phyloP scores from a whole-genome alignment of 768 basidiomycete species.

The Ephemerocybe angulata region DNA sequence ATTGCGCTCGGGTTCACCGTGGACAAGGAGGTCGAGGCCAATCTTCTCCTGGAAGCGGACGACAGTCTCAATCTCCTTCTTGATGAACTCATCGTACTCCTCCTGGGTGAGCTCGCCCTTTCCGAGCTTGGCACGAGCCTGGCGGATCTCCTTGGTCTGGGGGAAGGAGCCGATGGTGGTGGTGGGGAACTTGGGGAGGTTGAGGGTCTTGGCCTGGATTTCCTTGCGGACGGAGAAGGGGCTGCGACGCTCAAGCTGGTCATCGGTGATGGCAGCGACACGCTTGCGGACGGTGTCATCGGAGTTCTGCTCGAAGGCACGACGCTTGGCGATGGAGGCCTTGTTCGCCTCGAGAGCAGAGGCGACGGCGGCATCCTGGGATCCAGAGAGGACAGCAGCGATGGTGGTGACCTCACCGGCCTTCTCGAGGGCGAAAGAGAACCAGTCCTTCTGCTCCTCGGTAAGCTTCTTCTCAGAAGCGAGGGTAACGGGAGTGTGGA shows the following conservation, averaged over 20 bases:
- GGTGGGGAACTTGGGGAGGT: constrained; percentile 95
- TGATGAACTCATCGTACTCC: constrained; percentile 96
- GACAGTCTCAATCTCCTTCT: constrained; percentile 91
- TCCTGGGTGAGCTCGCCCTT: constrained; percentile 85
- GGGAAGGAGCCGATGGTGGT: constrained; percentile 99
- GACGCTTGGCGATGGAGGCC: constrained; percentile 86
- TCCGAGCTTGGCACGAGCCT: constrained; percentile 89
- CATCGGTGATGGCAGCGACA: constrained; percentile 85
- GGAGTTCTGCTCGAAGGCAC: constrained; percentile 89
- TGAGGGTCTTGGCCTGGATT: constrained; percentile 82
- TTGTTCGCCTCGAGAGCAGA: constrained; percentile 86
- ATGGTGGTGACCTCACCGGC: constrained; percentile 84
- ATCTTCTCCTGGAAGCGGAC: constrained; percentile 97
- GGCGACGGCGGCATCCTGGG: constrained; percentile 69
- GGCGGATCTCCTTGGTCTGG: constrained; percentile 99
- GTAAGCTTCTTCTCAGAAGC: constrained; percentile 89
- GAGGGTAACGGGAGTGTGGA: constrained; percentile 97
- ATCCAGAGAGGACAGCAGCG: constrained; percentile 80
- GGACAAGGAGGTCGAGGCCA: constrained; percentile 94
- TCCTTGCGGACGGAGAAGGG: constrained; percentile 85
- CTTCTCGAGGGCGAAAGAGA: constrained; percentile 98
- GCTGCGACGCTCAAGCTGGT: constrained; percentile 83
- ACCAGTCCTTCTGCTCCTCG: constrained; percentile 90
- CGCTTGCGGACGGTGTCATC: constrained; percentile 95
- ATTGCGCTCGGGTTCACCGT: constrained; percentile 98